Base-by-base conservation (phyloP, 1,139 yeast genomes). In the Yamadazyma siamensis region DNA sequence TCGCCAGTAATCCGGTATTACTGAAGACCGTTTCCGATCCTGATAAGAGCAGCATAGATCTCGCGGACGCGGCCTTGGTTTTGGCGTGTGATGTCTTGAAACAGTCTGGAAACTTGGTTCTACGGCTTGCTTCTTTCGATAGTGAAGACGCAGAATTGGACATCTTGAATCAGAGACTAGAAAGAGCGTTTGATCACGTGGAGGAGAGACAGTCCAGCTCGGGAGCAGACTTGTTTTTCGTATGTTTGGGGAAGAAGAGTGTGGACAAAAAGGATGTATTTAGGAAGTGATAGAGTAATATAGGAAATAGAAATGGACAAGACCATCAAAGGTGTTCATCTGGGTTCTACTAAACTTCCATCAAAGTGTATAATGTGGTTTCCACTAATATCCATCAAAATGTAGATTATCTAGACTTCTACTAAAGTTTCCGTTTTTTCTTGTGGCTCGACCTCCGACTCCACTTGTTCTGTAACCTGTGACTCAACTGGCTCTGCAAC, bases 41-140 rank as follows among this genome's bases (percentile, higher is more conserved):
- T 2, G 33, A 38, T 8, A 58, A 59, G 32, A 50, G 66, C 15
- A 41, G 58, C 3, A 44, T 67, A 16, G 96, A 89, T 53, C 61
- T 91, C 33, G 91, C 96, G 41, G 96, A 91, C 51, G 96, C 97
- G 0, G 89, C 96, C 0, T 60, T 91, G 36, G 65, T 86, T 10
- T 71, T 89, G 34, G 79, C 88, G 3, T 72, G 85, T 31, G 86
- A 80, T 38, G 54, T 82, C 3, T 59, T 91, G 33, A 77, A 69
- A 40, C 76, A 80, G 9, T 73, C 73, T 7, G 98, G 98, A 1
- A 57, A 69, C 6, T 75, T 87, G 46, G 79, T 88, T 5, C 74
- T 94, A 44, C 80, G 94, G 50, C 71, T 85, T 38, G 77, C 74
- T 42, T 65, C 78, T 0, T 94, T 95, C 0, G 61, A 74, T 24